Evolutionary conservation across 1,139 yeast species (phyloP).

Genomic region (Taphrina confusa): DNA sequence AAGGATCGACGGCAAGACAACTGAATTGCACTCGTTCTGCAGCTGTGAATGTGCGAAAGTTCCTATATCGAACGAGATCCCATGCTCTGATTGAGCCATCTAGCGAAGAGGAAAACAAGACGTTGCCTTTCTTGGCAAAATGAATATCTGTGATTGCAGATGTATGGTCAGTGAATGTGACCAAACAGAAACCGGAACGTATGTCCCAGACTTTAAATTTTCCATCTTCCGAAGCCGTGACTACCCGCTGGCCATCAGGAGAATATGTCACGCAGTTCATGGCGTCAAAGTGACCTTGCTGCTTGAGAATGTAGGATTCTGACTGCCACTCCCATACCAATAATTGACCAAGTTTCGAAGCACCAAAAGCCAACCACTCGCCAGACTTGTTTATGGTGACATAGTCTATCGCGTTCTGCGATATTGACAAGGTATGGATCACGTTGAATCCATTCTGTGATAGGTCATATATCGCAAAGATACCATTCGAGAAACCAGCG

Average conservation of each 20-base stretch:
- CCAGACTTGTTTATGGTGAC: constrained; percentile 80
- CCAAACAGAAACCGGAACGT: constrained; percentile 85
- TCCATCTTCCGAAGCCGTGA: constrained; percentile 96
- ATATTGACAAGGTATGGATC: constrained; percentile 87
- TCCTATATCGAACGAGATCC: constrained; percentile 90
- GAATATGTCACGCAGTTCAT: constrained; percentile 82
- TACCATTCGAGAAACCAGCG: constrained; percentile 90
- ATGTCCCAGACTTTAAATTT: constrained; percentile 96
- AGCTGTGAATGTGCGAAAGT: constrained; percentile 91
- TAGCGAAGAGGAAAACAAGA: constrained; percentile 81
- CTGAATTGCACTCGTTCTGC: constrained; percentile 84
- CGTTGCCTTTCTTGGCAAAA: constrained; percentile 86
- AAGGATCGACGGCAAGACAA: constrained; percentile 90
- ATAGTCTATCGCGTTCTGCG: constrained; percentile 83
- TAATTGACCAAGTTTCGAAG: constrained; percentile 85
- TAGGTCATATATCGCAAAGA: constrained; percentile 86
- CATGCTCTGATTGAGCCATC: constrained; percentile 98
- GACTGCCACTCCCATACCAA: constrained; percentile 99
- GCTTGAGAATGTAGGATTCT: constrained; percentile 89
- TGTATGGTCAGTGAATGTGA: constrained; percentile 87
- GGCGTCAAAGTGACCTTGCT: constrained; percentile 95
- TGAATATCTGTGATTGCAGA: constrained; percentile 85
- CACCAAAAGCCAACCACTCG: constrained; percentile 97
- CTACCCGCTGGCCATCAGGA: constrained; percentile 90
- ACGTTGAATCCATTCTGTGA: constrained; percentile 64